Percentiles rank a stretch among this genome's conserved stretches.
These are phyloP conservation scores for Penicillium herquei DNA, from an alignment of 495 filamentous ascomycete genomes.

Conservation along the genomic window DNA sequence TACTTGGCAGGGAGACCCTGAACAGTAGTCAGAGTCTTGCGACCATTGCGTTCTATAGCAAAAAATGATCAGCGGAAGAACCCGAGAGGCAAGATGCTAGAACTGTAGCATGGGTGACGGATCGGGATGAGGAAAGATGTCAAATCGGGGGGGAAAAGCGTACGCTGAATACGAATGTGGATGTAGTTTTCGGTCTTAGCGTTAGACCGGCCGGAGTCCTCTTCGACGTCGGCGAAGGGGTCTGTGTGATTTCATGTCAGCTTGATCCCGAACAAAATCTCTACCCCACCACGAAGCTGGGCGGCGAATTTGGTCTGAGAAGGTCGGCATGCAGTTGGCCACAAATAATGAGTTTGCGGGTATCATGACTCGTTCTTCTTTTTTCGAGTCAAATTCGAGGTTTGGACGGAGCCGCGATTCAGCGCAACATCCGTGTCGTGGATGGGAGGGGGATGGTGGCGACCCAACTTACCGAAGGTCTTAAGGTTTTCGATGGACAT, in stretches of 20 bases:
- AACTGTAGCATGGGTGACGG: neutral
- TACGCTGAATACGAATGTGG: slow-evolving; percentile 99
- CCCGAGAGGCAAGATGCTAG: too few species aligned
- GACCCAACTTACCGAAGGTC: slow-evolving; percentile 81
- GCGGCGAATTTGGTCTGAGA: neutral
- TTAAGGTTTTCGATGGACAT: slow-evolving; percentile 99
- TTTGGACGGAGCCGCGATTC: neutral
- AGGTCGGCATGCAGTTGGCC: too few species aligned
- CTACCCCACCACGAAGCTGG: slow-evolving; percentile 35
- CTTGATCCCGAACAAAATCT: slow-evolving; percentile 28
- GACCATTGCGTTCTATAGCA: slow-evolving; percentile 94
- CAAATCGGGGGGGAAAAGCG: slow-evolving; percentile 40
- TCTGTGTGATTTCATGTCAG: slow-evolving; percentile 58
- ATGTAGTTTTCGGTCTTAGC: slow-evolving; percentile 97
- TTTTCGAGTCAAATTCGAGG: too few species aligned
- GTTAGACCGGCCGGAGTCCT: slow-evolving; percentile 83
- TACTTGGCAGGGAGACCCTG: slow-evolving; percentile 98
- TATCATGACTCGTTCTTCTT: too few species aligned
- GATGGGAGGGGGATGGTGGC: slow-evolving; percentile 27
- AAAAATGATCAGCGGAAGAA: neutral
- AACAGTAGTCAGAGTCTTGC: slow-evolving; percentile 99
- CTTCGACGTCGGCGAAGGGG: slow-evolving; percentile 99
- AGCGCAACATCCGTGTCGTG: slow-evolving; percentile 12
- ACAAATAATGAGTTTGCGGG: too few species aligned
- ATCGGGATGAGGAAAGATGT: slow-evolving; percentile 15